Evolutionary conservation across 495 filamentous ascomycete species (phyloP).

Genomic region (Penicillium goetzii): DNA sequence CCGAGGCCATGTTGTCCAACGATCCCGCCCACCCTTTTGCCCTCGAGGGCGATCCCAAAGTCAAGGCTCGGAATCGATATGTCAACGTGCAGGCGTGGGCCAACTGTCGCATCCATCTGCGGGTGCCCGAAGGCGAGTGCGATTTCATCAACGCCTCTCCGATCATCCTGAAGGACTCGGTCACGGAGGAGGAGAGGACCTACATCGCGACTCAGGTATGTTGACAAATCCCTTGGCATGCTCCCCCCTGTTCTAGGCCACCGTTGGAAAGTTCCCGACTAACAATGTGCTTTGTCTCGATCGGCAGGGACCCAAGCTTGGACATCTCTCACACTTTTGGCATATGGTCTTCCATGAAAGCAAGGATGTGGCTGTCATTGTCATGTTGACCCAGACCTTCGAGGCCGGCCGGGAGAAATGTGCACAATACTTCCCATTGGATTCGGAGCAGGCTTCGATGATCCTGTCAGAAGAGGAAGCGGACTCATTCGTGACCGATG

Average conservation of each 20-base stretch:
- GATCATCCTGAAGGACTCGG: slow-evolving; percentile 66
- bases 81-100: slow-evolving; percentile 84
- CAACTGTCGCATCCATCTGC: slow-evolving; percentile 81
- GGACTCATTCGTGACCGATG: slow-evolving; percentile 36
- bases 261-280: slow-evolving; percentile 3
- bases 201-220: slow-evolving; percentile 72
- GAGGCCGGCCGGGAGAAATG: slow-evolving; percentile 88
- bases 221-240: slow-evolving; percentile 33
- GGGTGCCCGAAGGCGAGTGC: slow-evolving; percentile 74
- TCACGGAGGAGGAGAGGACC: slow-evolving; percentile 51
- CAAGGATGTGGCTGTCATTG: slow-evolving; percentile 76
- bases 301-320: slow-evolving; percentile 75
- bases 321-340: slow-evolving; percentile 78
- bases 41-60: slow-evolving; percentile 53
- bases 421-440: slow-evolving; percentile 82
- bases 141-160: slow-evolving; percentile 98
- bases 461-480: slow-evolving; percentile 59
- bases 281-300: slow-evolving; percentile 10
- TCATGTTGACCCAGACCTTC: slow-evolving; percentile 93
- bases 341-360: slow-evolving; percentile 94
- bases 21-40: slow-evolving; percentile 52
- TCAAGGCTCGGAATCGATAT: slow-evolving; percentile 74
- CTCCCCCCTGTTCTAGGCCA: neutral
- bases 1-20: slow-evolving; percentile 40
- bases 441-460: slow-evolving; percentile 59